phyloP scores from a whole-genome alignment of 2,329 filamentous ascomycete genomes.

The Diplodia seriata region DNA sequence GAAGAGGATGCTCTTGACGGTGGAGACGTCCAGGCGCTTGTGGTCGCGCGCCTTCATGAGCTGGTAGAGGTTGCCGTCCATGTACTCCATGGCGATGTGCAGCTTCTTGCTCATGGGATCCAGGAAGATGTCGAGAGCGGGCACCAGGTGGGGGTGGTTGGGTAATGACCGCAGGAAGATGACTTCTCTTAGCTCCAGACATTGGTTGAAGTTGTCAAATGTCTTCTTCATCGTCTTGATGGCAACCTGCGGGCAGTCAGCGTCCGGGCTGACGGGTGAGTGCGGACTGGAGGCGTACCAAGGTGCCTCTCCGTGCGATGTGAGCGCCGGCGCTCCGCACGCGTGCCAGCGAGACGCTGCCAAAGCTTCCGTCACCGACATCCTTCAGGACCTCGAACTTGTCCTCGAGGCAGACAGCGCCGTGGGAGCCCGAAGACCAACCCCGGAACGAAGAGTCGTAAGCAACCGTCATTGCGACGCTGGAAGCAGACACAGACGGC shows the following conservation, averaged over 20 bases:
- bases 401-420: slow-evolving; percentile 74
- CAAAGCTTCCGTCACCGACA: slow-evolving; percentile 98
- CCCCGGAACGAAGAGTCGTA: slow-evolving; percentile 75
- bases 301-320: slow-evolving; percentile 85
- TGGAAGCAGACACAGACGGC: neutral
- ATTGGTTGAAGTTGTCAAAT: slow-evolving; percentile 89
- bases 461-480: slow-evolving; percentile 73
- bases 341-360: slow-evolving; percentile 89
- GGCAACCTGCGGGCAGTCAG: slow-evolving; percentile 70
- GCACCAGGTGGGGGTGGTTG: slow-evolving; percentile 89
- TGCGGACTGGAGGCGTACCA: slow-evolving; percentile 66
- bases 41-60: slow-evolving; percentile 98
- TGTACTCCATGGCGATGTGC: slow-evolving; percentile 99
- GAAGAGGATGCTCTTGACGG: slow-evolving; percentile 96
- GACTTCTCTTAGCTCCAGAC: slow-evolving; percentile 92
- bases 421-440: slow-evolving; percentile 60
- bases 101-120: slow-evolving; percentile 95
- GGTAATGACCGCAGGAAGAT: slow-evolving; percentile 94
- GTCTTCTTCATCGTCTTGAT: slow-evolving; percentile 99
- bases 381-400: slow-evolving; percentile 97
- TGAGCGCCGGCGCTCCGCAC: slow-evolving; percentile 89
- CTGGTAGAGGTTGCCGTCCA: slow-evolving; percentile 99
- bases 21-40: slow-evolving; percentile 86
- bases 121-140: slow-evolving; percentile 96
- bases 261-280: slow-evolving; percentile 17